Evolutionary conservation across 2,329 filamentous ascomycete species (phyloP).

Genomic region (Calonectria pauciramosa): DNA sequence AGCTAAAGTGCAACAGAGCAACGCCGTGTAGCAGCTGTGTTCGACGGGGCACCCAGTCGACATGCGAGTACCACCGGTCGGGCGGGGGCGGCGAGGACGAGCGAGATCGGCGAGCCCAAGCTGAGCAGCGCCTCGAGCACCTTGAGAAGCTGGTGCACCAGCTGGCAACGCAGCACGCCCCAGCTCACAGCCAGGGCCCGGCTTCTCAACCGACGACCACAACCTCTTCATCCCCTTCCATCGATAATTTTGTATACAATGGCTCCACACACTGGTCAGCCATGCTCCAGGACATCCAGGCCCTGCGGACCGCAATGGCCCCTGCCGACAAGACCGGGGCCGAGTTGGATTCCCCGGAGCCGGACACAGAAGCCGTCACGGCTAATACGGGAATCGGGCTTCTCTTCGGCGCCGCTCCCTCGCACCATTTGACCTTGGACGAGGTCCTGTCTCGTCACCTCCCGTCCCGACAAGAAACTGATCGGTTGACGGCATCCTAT

Average conservation of each 20-base stretch:
- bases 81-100: neutral
- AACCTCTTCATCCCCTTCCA: neutral
- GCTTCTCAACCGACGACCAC: neutral
- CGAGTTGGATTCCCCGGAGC: neutral
- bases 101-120: neutral
- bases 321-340: neutral
- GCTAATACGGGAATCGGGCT: neutral
- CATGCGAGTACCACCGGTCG: neutral
- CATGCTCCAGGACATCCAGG: constrained; percentile 15
- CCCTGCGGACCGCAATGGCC: neutral
- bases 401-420: neutral
- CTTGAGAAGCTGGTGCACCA: constrained; percentile 13
- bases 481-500: constrained; percentile 3
- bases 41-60: neutral
- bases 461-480: constrained; percentile 1
- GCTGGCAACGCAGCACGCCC: neutral
- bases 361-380: neutral
- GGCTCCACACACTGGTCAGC: constrained; percentile 14
- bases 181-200: neutral
- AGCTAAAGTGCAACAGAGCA: constrained; percentile 8
- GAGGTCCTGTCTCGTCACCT: constrained; percentile 2
- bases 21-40: constrained; percentile 10
- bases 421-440: neutral
- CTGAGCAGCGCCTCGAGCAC: neutral
- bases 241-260: neutral